Percentiles rank a stretch among this genome's conserved stretches.
Conservation (phyloP, 257 asterid genomes). For the Voacanga thouarsii region DNA sequence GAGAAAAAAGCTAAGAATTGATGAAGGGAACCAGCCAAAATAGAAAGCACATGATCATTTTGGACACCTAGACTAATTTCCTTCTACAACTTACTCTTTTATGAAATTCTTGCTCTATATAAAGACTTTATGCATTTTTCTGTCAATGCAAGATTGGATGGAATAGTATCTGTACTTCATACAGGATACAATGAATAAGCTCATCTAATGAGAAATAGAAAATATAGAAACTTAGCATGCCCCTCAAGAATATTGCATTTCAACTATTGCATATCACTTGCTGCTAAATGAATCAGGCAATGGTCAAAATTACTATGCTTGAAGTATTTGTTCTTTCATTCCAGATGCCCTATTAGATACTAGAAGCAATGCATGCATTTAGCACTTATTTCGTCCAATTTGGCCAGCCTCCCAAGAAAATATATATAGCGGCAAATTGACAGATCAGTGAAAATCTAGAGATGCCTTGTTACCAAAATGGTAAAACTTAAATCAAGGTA, state of each 20-base stretch:
- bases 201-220: not conserved
- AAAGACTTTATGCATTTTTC: not conserved
- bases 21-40: too few species aligned
- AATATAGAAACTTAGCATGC: not conserved
- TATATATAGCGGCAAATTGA: too few species aligned
- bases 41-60: too few species aligned
- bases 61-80: too few species aligned
- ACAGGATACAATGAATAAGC: not conserved
- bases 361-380: not conserved
- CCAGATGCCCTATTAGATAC: too few species aligned
- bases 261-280: not conserved
- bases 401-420: too few species aligned
- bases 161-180: not conserved
- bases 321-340: too few species aligned
- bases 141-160: too few species aligned
- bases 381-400: too few species aligned
- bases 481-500: not conserved
- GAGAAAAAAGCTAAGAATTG: not conserved
- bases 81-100: not conserved
- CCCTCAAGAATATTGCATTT: not conserved
- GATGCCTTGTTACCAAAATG: not conserved
- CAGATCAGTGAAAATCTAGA: not conserved
- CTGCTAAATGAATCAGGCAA: too few species aligned
- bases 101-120: too few species aligned
- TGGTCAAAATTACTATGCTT: too few species aligned